These are phyloP conservation scores for Pholiota molesta DNA, from an alignment of 768 basidiomycete genomes.

Conservation along the genomic window DNA sequence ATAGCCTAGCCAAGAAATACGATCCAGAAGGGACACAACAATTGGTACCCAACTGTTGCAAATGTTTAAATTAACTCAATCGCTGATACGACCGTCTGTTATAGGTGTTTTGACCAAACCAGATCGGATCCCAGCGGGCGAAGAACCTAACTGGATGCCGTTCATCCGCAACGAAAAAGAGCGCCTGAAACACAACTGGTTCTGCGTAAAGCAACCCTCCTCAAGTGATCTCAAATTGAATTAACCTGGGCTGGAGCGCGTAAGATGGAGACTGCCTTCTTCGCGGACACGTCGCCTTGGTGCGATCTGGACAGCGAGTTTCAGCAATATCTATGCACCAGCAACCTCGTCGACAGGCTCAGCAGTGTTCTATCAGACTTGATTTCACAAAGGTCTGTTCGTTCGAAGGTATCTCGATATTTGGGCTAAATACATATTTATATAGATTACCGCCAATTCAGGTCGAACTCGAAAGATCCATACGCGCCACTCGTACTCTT, in stretches of 20 bases:
- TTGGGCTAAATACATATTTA: not conserved
- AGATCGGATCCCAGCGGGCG: conserved; percentile 42
- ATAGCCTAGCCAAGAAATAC: conserved; percentile 57
- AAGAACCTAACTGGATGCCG: conserved; percentile 57
- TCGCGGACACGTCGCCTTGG: conserved; percentile 56
- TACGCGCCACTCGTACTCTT: conserved; percentile 39
- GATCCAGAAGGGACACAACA: conserved; percentile 67
- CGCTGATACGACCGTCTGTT: not conserved
- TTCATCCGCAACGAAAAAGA: conserved; percentile 60
- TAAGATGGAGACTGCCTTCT: conserved; percentile 57
- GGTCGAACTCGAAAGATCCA: conserved; percentile 53
- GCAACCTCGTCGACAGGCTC: conserved; percentile 56
- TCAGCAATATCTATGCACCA: conserved; percentile 58
- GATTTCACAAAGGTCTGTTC: conserved; percentile 58
- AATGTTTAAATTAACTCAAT: not conserved
- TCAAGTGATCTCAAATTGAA: conserved; percentile 53
- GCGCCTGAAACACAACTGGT: conserved; percentile 60
- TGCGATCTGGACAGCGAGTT: conserved; percentile 51
- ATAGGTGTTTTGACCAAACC: conserved; percentile 72
- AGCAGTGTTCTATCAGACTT: conserved; percentile 64
- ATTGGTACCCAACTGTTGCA: conserved; percentile 50
- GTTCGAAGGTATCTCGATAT: not conserved
- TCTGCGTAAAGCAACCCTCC: conserved; percentile 57
- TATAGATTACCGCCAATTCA: conserved; percentile 65
- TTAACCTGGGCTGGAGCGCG: conserved; percentile 67